Evolutionary conservation across 2,329 filamentous ascomycete genomes (phyloP), one percentile per base, ranked within the genome.

Genomic region (Ophiognomonia clavigignenti-juglandacearum): DNA sequence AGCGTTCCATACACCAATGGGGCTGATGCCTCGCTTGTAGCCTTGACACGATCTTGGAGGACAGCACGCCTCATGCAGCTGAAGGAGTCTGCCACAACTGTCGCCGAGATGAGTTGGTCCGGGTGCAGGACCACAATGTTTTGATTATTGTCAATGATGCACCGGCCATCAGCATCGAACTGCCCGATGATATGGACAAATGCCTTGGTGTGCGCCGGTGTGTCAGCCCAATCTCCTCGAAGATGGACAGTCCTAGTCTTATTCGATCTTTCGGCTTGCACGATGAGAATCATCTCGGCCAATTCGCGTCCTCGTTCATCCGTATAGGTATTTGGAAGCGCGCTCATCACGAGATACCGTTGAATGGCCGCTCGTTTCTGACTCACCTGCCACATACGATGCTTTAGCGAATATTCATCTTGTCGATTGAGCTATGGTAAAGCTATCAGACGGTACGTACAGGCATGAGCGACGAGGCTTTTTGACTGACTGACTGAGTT

Each of bases 31-130:
- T 89, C 86, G 58, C 84, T 86, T 0, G 90, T 92, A 8, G 89
- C 88, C 65, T 97, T 97, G 57, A 98, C 85, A 26, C 93, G 85
- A 63, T 98, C 92, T 64, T 97, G 91, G 22, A 98, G 77, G 1
- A 97, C 92, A 24, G 93, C 90, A 54, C 92, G 85, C 16, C 93
- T 85, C 62, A 87, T 84, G 61, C 93, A 98, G 20, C 83, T 85
- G 62, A 97, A 96, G 0, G 93, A 96, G 65, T 98, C 93, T n/a
- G 90, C 91, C 36, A 98, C 86, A 5, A 95, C 89, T 1, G 93
- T 97, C 3, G 93, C 86, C 3, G 93, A 97, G 44, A 98, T 86
- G 27, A 98, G 78, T 66, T 97, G 91, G 60, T 98, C 93, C 0
- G 93, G 93, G 60, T 98, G 91, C 13, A 98, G 70, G 48, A 98